Evolutionary conservation across 192 early-diverging fungal genomes (phyloP), one percentile per base, ranked within the genome.

Genomic region (Coemansia sp.): DNA sequence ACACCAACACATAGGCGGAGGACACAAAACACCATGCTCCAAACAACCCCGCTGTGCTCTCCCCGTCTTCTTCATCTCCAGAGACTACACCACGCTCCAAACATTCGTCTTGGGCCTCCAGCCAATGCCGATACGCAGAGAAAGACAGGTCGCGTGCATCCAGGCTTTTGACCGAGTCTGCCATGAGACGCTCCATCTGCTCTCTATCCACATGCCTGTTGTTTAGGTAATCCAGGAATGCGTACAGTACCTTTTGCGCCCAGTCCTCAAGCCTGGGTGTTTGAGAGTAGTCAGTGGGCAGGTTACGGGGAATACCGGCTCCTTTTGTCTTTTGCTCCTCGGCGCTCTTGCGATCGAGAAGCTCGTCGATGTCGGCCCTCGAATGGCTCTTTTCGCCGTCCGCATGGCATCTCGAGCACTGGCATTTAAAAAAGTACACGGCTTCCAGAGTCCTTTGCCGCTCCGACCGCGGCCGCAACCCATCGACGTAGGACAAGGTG

Each of bases 71-170:
- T 54, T 40, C n/a, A n/a, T n/a, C n/a, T n/a, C n/a, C n/a, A n/a
- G n/a, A n/a, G n/a, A n/a, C n/a, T n/a, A n/a, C n/a, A n/a, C n/a
- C n/a, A 1, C 50, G 44, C 9, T 51, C 64, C 38, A 63, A 33
- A 9, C 60, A 75, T 33, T 67, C 72, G 53, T 75, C 72, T 50
- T 67, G 72, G 53, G 65, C 60, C 49, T 67, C 64, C 14, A 54
- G 64, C 72, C 72, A 75, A 23, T 68, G 60, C 41, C 24, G 22
- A 39, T 67, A 75, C 4, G 72, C 72, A 26, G 44, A 32, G 50
- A 75, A 75, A 19, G 65, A 68, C 39, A 75, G 13, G 29, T 68
- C 46, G 3, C 32, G 28, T 3, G 65, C 32, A 24, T 10, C 22
- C 39, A 46, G 20, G 4, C 3, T 23, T 7, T 22, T 14, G 3